A percentile compares a stretch with the other conserved stretches of the same genome.
These are phyloP conservation scores for Musa balbisiana DNA, from an alignment of 202 grass and related monocot species.

Conservation along the genomic window DNA sequence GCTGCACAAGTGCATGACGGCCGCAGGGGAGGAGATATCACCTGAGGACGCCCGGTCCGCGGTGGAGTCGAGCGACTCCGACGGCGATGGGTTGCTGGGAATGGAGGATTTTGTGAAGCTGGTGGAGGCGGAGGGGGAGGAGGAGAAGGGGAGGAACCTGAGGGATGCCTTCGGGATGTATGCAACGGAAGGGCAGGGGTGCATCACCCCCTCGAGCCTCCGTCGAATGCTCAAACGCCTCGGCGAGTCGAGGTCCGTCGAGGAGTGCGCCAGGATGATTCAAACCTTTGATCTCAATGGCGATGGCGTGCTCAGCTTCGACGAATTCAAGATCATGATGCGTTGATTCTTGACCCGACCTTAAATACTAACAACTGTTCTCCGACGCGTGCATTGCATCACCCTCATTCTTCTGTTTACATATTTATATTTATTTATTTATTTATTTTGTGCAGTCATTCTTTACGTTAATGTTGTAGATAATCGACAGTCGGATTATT, in stretches of 20 bases:
- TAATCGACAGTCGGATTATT: too few species aligned
- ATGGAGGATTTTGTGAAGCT: conserved; percentile 10
- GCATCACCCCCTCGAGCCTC: conserved; percentile 10
- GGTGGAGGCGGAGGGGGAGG: conserved; percentile 15
- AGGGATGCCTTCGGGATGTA: conserved; percentile 6
- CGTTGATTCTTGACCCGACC: background rate
- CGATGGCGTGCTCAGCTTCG: conserved; percentile 13
- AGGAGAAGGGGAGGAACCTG: conserved; percentile 3
- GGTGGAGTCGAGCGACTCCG: conserved; percentile 8
- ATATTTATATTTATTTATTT: too few species aligned
- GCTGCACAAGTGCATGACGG: background rate
- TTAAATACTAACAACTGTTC: too few species aligned
- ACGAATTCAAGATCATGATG: conserved; percentile 21
- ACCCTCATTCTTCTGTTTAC: too few species aligned
- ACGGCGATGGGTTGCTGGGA: conserved; percentile 4
- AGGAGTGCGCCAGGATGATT: conserved; percentile 3
- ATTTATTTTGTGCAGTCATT: too few species aligned
- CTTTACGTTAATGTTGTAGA: too few species aligned
- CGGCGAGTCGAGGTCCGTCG: background rate
- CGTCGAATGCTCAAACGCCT: background rate
- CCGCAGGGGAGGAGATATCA: background rate
- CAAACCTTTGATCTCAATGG: conserved; percentile 1
- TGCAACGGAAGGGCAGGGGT: background rate
- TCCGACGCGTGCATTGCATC: too few species aligned
- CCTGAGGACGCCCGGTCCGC: background rate